Base-by-base conservation (phyloP, 495 filamentous ascomycete genomes). In the Physcia stellaris region DNA sequence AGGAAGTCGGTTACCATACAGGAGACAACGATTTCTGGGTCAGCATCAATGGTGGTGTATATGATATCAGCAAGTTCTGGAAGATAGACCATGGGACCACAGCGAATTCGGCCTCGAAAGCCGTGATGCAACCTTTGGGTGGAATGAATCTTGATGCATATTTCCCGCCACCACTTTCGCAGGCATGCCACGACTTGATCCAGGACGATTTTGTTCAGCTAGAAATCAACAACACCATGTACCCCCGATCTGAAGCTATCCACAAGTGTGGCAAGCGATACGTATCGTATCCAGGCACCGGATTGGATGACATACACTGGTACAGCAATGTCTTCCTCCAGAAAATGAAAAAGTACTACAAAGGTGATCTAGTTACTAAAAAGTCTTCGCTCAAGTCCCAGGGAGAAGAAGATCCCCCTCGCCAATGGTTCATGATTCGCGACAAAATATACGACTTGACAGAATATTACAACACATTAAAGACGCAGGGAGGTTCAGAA, bases 21-120 rank as follows among this genome's bases (percentile, higher is more conserved):
- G 77, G 72, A 18, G 64, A 66, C 9, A 68, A 77, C 40, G 80
- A 94, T 53, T 95, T 80, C 53, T 98, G 69, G 63, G 90, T 96
- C 48, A 85, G 83, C 52, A 76, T 90, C 42, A 78, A 76, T 46
- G 90, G 90, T 27, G 73, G 73, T 20, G 92, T 98, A 23, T 98
- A 96, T 62, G 92, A 98, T 54, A 78, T 96, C 39, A 66, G 75
- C 30, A 80, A 83, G 38, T 98, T 95, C 57, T 93, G 79, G 75
- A 80, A 70, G 41, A 55, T 68, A 17, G 71, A 87, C 39, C 90
- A 98, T 61, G 85, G 84, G 54, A 82, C 87, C 52, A 70, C 55
- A 10, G 37, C 29, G 53, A 36, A 27, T 62, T 61, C 78, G 24
- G 79, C 77, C 10, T 79, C 73, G 1, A 52, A 58, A 3, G 65